Evolutionary conservation across 768 basidiomycete species (phyloP).

Genomic region (Erythrobasidium yunnanense): DNA sequence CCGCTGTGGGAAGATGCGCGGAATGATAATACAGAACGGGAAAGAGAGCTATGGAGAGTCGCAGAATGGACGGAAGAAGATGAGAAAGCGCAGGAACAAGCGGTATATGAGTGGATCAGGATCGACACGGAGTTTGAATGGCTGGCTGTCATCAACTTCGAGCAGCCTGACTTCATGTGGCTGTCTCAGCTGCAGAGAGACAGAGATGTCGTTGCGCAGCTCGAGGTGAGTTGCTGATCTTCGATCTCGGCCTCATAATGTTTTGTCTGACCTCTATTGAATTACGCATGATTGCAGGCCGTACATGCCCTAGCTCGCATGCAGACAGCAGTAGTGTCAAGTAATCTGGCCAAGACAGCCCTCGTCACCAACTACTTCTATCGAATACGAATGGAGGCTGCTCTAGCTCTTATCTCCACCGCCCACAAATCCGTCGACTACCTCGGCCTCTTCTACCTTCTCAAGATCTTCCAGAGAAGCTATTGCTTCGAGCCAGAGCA

Average conservation of each 20-base stretch:
- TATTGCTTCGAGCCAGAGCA: conserved; percentile 51
- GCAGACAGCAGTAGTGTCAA: conserved; percentile 44
- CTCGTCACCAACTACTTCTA: conserved; percentile 92
- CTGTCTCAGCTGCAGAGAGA: conserved; percentile 89
- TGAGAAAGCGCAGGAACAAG: conserved; percentile 80
- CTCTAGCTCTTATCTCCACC: conserved; percentile 63
- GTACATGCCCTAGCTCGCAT: conserved; percentile 60
- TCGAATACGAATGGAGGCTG: conserved; percentile 90
- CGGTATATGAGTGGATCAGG: conserved; percentile 98
- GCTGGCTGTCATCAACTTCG: conserved; percentile 83
- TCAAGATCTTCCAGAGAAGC: conserved; percentile 83
- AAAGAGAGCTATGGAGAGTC: conserved; percentile 82
- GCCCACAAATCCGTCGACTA: conserved; percentile 75
- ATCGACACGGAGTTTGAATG: conserved; percentile 99
- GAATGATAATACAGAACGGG: conserved; percentile 29
- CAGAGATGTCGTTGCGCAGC: conserved; percentile 88
- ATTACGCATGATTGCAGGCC: conserved; percentile 50
- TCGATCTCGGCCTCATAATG: neutral
- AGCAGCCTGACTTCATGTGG: conserved; percentile 98
- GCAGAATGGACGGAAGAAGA: conserved; percentile 92
- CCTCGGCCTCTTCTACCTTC: conserved; percentile 83
- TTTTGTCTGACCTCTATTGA: neutral
- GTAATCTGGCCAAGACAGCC: conserved; percentile 77
- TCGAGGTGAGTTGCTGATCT: conserved; percentile 59
- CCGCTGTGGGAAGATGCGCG: conserved; percentile 89